Percentiles rank a stretch among this genome's conserved stretches.
Evolutionary conservation across 768 basidiomycete genomes (phyloP).

Genomic region (Trametes cubensis): DNA sequence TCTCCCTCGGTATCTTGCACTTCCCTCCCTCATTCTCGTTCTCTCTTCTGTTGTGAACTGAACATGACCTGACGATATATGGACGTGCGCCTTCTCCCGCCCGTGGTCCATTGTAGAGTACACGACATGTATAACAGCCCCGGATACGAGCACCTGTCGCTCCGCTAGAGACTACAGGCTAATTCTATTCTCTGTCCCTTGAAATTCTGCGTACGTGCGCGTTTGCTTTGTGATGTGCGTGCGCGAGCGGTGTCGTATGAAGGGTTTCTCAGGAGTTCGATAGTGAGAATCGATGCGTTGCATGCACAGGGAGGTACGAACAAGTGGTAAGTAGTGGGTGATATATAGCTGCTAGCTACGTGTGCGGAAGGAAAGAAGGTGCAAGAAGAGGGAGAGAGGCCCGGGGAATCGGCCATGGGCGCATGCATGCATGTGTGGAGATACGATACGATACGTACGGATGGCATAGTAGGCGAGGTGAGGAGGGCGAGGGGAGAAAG

Average conservation of each 20-base stretch:
- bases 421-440: constrained; percentile 7
- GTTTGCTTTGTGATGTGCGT: no score
- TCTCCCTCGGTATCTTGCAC: neutral
- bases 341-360: neutral
- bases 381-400: neutral
- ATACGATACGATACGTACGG: constrained; percentile 3
- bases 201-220: no score
- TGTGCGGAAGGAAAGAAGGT: neutral
- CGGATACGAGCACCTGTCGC: constrained; percentile 26
- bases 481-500: neutral
- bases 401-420: constrained; percentile 1
- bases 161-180: constrained; percentile 17
- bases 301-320: neutral
- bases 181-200: constrained; percentile 21
- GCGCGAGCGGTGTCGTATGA: neutral
- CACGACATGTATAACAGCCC: constrained; percentile 29
- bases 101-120: constrained; percentile 23
- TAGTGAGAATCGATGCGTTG: no score
- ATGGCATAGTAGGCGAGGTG: constrained; percentile 2
- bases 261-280: neutral
- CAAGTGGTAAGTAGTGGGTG: constrained; percentile 1
- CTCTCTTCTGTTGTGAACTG: constrained; percentile 17
- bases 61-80: constrained; percentile 8
- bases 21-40: no score
- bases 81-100: neutral